A percentile compares a stretch with the other conserved stretches of the same genome.
Evolutionary conservation across 108 stramenopile genomes (phyloP).

Genomic region (Parietichytrium sp.): DNA sequence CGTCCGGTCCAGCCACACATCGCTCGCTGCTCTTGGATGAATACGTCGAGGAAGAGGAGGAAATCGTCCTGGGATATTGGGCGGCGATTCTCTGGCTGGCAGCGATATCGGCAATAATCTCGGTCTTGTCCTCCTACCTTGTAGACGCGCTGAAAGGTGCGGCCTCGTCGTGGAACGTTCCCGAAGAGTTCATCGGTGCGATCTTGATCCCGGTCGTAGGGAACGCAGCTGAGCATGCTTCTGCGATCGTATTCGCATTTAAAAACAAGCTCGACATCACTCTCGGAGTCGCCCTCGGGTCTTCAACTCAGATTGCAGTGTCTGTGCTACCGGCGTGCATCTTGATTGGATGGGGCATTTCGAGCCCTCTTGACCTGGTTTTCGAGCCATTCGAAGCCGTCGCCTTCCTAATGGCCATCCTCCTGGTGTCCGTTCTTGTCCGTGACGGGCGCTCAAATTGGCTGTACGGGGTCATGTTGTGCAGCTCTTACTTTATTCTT

Average conservation of each 20-base stretch:
- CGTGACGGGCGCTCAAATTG: not conserved
- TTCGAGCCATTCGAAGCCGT: slow-evolving; percentile 76
- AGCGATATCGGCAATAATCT: slow-evolving; percentile 78
- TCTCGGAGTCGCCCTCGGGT: slow-evolving; percentile 90
- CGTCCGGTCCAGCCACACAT: no score
- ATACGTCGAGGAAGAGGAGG: slow-evolving; percentile 42
- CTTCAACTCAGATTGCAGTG: slow-evolving; percentile 86
- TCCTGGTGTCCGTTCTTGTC: not conserved
- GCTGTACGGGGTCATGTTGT: not conserved
- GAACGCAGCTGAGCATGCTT: slow-evolving; percentile 94
- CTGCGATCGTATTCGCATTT: slow-evolving; percentile 84
- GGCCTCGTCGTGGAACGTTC: slow-evolving; percentile 69
- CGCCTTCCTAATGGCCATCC: not conserved
- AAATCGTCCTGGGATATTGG: slow-evolving; percentile 69
- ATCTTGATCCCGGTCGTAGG: slow-evolving; percentile 94
- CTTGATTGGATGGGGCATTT: slow-evolving; percentile 81
- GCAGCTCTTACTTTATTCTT: not conserved
- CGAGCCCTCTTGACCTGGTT: slow-evolving; percentile 76
- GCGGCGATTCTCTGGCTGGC: slow-evolving; percentile 80
- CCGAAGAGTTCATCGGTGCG: slow-evolving; percentile 86
- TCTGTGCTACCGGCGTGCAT: slow-evolving; percentile 91
- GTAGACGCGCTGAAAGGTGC: slow-evolving; percentile 92
- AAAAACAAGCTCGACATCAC: slow-evolving; percentile 95
- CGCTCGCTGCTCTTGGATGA: no score
- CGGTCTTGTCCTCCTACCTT: slow-evolving; percentile 83